Conservation (phyloP, 805 yeast genomes). For the Starmera quercuum region DNA sequence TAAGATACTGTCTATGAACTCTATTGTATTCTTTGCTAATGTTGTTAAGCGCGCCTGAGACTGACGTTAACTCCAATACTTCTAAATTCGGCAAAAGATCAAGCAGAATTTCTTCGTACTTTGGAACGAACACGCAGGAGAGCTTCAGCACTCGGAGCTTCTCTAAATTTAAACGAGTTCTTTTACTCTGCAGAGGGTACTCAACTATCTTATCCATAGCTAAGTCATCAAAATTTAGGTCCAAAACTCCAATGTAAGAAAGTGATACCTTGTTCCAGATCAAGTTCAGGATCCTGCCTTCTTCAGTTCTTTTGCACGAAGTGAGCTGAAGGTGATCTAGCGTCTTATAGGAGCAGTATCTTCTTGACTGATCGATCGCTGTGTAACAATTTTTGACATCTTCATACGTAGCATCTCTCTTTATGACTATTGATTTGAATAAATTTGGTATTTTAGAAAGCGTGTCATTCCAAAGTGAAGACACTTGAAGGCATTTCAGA, state of each 20-base stretch:
- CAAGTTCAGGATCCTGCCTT: constrained; percentile 8
- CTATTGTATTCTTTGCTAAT: constrained; percentile 3
- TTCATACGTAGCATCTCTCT: constrained; percentile 4
- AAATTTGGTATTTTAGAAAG: constrained; percentile 7
- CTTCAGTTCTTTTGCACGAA: constrained; percentile 15
- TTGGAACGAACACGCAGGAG: constrained; percentile 11
- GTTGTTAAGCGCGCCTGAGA: constrained; percentile 4
- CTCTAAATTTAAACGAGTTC: background rate
- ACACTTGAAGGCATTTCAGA: constrained; percentile 7
- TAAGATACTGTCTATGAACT: constrained; percentile 2
- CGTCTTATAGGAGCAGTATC: constrained; percentile 1
- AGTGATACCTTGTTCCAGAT: constrained; percentile 5
- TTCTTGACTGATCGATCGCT: constrained; percentile 6
- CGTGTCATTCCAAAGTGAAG: constrained; percentile 10
- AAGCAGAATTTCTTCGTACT: constrained; percentile 12
- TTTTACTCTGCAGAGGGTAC: background rate
- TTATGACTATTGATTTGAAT: constrained; percentile 8
- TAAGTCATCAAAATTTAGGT: constrained; percentile 9
- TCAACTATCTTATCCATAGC: constrained; percentile 11
- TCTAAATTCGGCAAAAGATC: constrained; percentile 5
- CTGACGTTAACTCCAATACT: constrained; percentile 8
- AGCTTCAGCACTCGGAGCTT: constrained; percentile 7
- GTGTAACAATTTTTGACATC: constrained; percentile 13
- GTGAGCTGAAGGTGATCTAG: constrained; percentile 6
- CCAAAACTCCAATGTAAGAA: constrained; percentile 3